Evolutionary conservation across 768 basidiomycete genomes (phyloP), one percentile per base, ranked within the genome.

Genomic region (Suillus ampliporus): DNA sequence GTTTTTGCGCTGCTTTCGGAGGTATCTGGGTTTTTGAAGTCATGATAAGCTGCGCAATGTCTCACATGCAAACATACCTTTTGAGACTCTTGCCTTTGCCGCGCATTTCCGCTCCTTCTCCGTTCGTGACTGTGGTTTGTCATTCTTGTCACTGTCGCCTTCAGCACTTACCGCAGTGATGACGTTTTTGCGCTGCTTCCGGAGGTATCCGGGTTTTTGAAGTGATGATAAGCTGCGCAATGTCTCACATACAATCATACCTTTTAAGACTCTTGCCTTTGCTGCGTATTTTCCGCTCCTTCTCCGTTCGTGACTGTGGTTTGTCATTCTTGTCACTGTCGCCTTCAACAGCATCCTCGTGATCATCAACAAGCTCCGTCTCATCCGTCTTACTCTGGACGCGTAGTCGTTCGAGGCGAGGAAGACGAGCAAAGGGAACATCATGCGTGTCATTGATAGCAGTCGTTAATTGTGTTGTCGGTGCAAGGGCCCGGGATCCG

Each of bases 171-270:
- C n/a, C n/a, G 94, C 92, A 73, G 98, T 95, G 65, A 98, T 86
- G 53, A 98, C 92, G 70, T 98, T 97, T 82, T 96, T 95, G 73
- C 94, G 87, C 76, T 97, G 92, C 80, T 95, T 97, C 69, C 92
- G 84, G 65, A 97, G 75, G 74, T 87, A 91, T 51, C 84, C 86
- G 57, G 31, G 15, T 54, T 54, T 54, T 11, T 8, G 9, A 31
- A 17, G n/a, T 47, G 57, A 57, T 17, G 35, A 44, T 7, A 48
- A 34, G 14, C 14, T 21, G 19, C 23, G n/a, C n/a, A 23, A 10
- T 54, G 5, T 54, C 21, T 10, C 9, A 15, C 23, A 26, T 15
- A 0, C 7, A 2, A 4, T 34, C 71, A 69, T 69, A 88, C 80
- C 94, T 82, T 76, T 95, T 97, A 72, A 95, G 72, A 73, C 87